Evolutionary conservation across 345 rosid species (phyloP), one percentile per base, ranked within the genome.

Genomic region (Punica granatum): DNA sequence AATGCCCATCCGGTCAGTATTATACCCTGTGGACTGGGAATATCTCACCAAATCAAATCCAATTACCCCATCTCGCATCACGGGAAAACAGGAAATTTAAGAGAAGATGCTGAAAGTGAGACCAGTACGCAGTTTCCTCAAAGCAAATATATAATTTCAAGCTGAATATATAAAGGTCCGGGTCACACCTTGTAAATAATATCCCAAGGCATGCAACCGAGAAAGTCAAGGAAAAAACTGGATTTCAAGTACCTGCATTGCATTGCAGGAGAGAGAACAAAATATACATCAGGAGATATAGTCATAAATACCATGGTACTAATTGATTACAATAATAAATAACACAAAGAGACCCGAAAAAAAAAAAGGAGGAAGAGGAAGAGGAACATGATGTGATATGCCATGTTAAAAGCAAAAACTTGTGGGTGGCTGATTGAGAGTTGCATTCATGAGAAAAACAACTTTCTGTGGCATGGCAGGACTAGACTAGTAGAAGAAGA

Each of bases 201-300:
- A 84, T 92, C 98, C 98, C 95, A 92, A 28, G 98, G 97, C 63
- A 88, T 59, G 69, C 95, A 88, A 41, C 91, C 88, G 6, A 90
- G 79, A n/a, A 88, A 23, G 72, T 92, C 96, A 59, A 88, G 72
- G 8, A 73, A 63, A 54, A 92, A 92, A 9, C 84, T 69, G 7
- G 98, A 90, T 49, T 81, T 90, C 72, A 92, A 74, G 81, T 90
- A 92, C 79, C 98, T 92, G 33, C 34, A 58, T 26, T 56, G 13
- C 16, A 28, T 2, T 26, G 19, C 14, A 56, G 34, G 61, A 13
- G 13, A 30, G 33, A 1, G 25, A 33, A 21, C 14, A 26, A 35
- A 19, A n/a, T n/a, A n/a, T n/a, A 44, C 30, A 23, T 25, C 16
- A 13, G 21, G 32, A 34, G 13, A 59, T 63, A n/a, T n/a, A n/a